Evolutionary conservation across 495 filamentous ascomycete genomes (phyloP).

Genomic region (Penicillium goetzii): DNA sequence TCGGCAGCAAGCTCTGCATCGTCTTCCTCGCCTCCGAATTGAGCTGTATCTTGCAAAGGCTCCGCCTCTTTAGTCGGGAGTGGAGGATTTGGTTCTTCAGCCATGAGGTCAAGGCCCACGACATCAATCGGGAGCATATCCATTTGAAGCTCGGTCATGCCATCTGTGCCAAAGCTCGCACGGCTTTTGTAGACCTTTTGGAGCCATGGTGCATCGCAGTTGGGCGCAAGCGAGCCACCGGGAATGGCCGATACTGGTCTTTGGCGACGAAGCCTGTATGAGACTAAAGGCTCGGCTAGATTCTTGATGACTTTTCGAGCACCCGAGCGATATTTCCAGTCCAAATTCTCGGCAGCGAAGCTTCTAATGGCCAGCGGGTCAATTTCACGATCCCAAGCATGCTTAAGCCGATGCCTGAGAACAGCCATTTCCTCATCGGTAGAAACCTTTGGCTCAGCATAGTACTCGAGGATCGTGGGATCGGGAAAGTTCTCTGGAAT

Average conservation of each 20-base stretch:
- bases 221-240: slow-evolving; percentile 32
- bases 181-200: slow-evolving; percentile 66
- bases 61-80: slow-evolving; percentile 37
- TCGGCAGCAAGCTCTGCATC: slow-evolving; percentile 46
- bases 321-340: slow-evolving; percentile 78
- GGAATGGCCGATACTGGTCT: slow-evolving; percentile 31
- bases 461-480: slow-evolving; percentile 76
- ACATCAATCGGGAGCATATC: slow-evolving; percentile 76
- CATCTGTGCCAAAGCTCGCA: slow-evolving; percentile 73
- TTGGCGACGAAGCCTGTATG: slow-evolving; percentile 60
- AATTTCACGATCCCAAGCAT: slow-evolving; percentile 66
- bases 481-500: slow-evolving; percentile 86
- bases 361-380: slow-evolving; percentile 68
- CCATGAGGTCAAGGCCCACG: slow-evolving; percentile 72
- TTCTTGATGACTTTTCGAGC: slow-evolving; percentile 84
- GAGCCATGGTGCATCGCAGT: slow-evolving; percentile 43
- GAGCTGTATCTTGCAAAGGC: slow-evolving; percentile 12
- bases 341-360: slow-evolving; percentile 79
- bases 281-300: slow-evolving; percentile 76
- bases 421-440: slow-evolving; percentile 58
- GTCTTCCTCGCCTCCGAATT: slow-evolving; percentile 58
- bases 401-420: slow-evolving; percentile 49
- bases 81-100: slow-evolving; percentile 66
- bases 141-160: slow-evolving; percentile 73
- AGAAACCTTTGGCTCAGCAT: slow-evolving; percentile 83